Evolutionary conservation across 805 yeast species (phyloP), one percentile per base, ranked within the genome.

Genomic region (Metschnikowia bowlesiae): DNA sequence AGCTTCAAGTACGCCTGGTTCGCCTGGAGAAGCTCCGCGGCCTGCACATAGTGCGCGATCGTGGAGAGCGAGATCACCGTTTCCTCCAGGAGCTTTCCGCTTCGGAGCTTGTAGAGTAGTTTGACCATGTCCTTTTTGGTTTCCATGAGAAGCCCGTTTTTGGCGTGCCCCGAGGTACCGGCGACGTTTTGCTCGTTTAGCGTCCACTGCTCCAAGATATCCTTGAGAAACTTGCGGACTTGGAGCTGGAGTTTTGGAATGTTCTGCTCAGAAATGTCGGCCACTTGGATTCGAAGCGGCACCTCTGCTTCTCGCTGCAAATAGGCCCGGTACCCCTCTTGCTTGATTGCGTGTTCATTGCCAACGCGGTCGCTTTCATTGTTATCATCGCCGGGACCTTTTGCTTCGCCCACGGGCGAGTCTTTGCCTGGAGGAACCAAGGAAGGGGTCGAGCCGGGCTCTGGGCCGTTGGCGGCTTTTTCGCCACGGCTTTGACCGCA

Each of bases 1-100:
- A 89, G 68, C 54, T 84, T 79, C 73, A 89, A 69, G 58, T 89
- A 89, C 28, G 83, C 73, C 59, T 87, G 88, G 52, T 79, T 79
- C 4, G 92, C 89, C 46, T 68, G 68, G 35, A 63, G 62, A 55
- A 65, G 82, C 34, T 82, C 76, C 13, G 64, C 60, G 9, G 67
- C 60, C 64, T 89, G 96, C n/a, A 87, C 48, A 58, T 83, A 75
- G 54, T 77, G 73, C 8, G 85, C 57, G 1, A 87, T 78, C 0
- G 88, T 84, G 3, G 83, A 69, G 32, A 89, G 65, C 0, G 87
- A 77, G 0, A 77, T 76, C 39, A 81, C 63, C 60, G 75, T 69
- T 35, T 79, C 79, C 8, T 63, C 57, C 30, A 75, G 70, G 6
- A 89, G 54, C 44, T 60, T 66, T 18, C 58, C 53, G 41, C 62